Percentiles rank a stretch among this genome's conserved stretches.
phyloP scores from a whole-genome alignment of 495 filamentous ascomycete species.

The Penicillium pulvis region DNA sequence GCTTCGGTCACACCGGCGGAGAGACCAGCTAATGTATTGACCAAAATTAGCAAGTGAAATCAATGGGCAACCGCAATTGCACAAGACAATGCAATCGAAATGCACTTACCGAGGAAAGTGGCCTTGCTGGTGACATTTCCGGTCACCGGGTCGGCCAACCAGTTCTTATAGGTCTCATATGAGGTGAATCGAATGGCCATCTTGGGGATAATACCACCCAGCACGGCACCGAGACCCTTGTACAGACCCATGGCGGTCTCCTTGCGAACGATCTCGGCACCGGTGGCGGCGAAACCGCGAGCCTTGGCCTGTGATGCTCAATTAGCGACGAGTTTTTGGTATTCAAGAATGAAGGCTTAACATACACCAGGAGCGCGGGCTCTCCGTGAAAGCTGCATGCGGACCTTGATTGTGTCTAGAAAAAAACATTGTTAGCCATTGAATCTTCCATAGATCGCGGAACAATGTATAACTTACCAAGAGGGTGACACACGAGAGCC shows the following conservation, averaged over 20 bases:
- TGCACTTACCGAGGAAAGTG: constrained; percentile 74
- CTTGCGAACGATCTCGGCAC: constrained; percentile 79
- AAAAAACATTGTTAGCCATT: constrained; percentile 21
- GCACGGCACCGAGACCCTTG: constrained; percentile 93
- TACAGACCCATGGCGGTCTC: constrained; percentile 93
- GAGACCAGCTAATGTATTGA: constrained; percentile 69
- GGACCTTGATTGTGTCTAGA: constrained; percentile 94
- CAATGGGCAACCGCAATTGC: neutral
- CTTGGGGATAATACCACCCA: constrained; percentile 97
- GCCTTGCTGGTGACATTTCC: constrained; percentile 68
- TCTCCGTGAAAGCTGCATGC: constrained; percentile 95
- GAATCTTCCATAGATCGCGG: constrained; percentile 1
- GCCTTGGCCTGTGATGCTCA: constrained; percentile 58
- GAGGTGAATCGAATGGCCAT: constrained; percentile 99
- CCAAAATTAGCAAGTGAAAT: neutral
- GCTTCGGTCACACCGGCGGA: constrained; percentile 94
- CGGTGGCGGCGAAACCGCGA: constrained; percentile 86
- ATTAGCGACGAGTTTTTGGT: constrained; percentile 22
- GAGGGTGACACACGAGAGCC: constrained; percentile 92
- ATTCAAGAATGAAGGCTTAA: constrained; percentile 10
- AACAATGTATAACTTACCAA: constrained; percentile 64
- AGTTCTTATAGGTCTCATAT: constrained; percentile 91
- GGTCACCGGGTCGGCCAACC: constrained; percentile 71
- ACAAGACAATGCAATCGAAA: neutral
- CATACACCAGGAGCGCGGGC: constrained; percentile 77